Percentiles rank a stretch among this genome's conserved stretches.
Evolutionary conservation across 352 stramenopile species (phyloP).

Genomic region (Phytophthora lateralis): DNA sequence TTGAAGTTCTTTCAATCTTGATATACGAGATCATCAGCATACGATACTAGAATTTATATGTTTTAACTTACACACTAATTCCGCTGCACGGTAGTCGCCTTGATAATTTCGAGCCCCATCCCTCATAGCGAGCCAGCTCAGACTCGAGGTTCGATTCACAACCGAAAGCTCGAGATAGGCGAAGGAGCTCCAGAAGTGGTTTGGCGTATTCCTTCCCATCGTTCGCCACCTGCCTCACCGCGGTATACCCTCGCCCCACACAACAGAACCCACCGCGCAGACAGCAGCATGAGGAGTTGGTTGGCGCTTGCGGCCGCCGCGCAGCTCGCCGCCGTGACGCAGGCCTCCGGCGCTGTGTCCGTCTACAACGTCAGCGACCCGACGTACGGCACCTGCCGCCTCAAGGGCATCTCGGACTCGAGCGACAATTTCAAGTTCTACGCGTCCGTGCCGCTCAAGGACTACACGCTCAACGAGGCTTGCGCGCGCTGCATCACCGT

Average conservation of each 20-base stretch:
- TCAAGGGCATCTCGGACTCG: slow-evolving; percentile 58
- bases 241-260: slow-evolving; percentile 10
- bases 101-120: slow-evolving; percentile 12
- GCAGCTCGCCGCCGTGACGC: slow-evolving; percentile 13
- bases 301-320: slow-evolving; percentile 7
- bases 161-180: slow-evolving; percentile 22
- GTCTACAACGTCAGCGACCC: slow-evolving; percentile 65
- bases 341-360: slow-evolving; percentile 40
- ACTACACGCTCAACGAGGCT: slow-evolving; percentile 56
- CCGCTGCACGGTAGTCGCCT: not conserved
- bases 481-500: slow-evolving; percentile 82
- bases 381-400: slow-evolving; percentile 68
- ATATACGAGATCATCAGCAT: not conserved
- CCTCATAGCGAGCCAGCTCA: slow-evolving; percentile 21
- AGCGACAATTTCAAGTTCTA: slow-evolving; percentile 85
- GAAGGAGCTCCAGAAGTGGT: slow-evolving; percentile 1
- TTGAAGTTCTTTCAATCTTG: too few species aligned
- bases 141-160: slow-evolving; percentile 6
- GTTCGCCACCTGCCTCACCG: slow-evolving; percentile 13
- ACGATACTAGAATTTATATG: not conserved
- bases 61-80: not conserved
- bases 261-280: slow-evolving; percentile 11
- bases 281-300: slow-evolving; percentile 21
- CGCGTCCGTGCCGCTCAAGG: slow-evolving; percentile 68
- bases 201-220: slow-evolving; percentile 18